Percentiles rank a stretch among this genome's conserved stretches.
Evolutionary conservation across 331 rosid genomes (phyloP).

Genomic region (Rosa hybrid): DNA sequence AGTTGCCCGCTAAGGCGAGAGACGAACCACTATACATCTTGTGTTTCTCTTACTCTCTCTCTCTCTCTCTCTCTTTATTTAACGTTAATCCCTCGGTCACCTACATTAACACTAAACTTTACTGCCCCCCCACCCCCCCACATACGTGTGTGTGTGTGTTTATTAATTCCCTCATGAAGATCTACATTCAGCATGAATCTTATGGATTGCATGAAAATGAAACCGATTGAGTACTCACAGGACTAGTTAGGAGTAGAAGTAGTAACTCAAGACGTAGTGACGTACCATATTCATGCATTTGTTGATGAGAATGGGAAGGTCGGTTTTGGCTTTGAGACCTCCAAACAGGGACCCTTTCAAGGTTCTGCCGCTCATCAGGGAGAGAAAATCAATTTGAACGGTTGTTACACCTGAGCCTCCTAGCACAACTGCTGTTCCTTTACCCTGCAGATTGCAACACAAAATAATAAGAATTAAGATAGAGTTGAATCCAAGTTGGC

Average conservation of each 20-base stretch:
- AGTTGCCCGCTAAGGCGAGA: too few relatives aligned
- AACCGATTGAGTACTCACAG: background rate
- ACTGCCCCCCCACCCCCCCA: too few relatives aligned
- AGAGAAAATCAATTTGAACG: background rate
- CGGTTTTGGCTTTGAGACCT: constrained; percentile 28
- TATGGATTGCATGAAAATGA: background rate
- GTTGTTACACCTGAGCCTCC: constrained; percentile 1
- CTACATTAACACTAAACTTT: too few relatives aligned
- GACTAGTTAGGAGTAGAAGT: background rate
- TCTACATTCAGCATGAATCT: background rate
- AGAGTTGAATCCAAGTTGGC: too few relatives aligned
- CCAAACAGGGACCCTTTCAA: constrained; percentile 33
- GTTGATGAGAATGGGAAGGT: constrained; percentile 22
- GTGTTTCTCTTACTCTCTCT: too few relatives aligned
- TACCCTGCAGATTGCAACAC: constrained; percentile 19
- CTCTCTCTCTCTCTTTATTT: too few relatives aligned
- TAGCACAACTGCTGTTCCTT: constrained; percentile 22
- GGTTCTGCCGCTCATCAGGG: constrained; percentile 24
- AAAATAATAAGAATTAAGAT: background rate
- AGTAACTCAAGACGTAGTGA: background rate
- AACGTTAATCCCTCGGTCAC: too few relatives aligned
- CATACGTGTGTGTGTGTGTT: too few relatives aligned
- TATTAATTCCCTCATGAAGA: background rate
- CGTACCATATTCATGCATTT: constrained; percentile 29
- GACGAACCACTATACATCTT: too few relatives aligned